Evolutionary conservation across 75 land plant genomes (phyloP).

Genomic region (Ceratopteris richardii): DNA sequence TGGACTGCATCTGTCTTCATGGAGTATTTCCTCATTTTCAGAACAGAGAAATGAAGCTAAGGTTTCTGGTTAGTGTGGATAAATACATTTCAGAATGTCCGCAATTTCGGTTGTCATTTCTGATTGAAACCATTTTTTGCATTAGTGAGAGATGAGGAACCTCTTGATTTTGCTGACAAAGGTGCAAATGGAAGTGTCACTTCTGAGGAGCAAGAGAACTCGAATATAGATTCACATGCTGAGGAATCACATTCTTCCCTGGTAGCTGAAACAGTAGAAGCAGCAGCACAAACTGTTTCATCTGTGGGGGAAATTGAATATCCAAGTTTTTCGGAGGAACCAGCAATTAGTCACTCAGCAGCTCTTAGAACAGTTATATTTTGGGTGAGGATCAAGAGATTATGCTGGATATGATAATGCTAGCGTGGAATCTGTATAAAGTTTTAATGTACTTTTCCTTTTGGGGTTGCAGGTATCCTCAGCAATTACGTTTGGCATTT

Average conservation of each 20-base stretch:
- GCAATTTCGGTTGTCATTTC: not conserved
- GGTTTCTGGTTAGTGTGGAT: not conserved
- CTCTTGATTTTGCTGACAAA: not conserved
- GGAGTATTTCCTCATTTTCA: not conserved
- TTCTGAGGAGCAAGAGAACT: not conserved
- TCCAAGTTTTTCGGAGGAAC: slow-evolving; percentile 4
- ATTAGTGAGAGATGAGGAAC: not conserved
- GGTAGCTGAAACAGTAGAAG: slow-evolving; percentile 25
- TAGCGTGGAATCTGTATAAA: too few species aligned
- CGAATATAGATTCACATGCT: not conserved
- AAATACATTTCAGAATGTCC: not conserved
- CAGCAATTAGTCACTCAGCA: slow-evolving; percentile 19
- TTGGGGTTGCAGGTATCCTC: slow-evolving; percentile 55
- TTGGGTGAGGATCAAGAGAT: slow-evolving; percentile 53
- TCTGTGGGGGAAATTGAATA: slow-evolving; percentile 28
- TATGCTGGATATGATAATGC: not conserved
- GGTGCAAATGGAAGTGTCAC: slow-evolving; percentile 2
- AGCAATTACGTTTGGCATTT: slow-evolving; percentile 78
- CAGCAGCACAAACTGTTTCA: slow-evolving; percentile 21
- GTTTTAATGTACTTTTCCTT: too few species aligned
- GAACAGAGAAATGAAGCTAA: not conserved
- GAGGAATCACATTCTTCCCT: not conserved
- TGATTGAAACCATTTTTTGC: not conserved
- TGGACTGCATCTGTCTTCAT: not conserved
- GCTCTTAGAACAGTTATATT: slow-evolving; percentile 77